These are phyloP conservation scores for Nigrospora osmanthi DNA, from an alignment of 2,329 filamentous ascomycete species.

Conservation along the genomic window DNA sequence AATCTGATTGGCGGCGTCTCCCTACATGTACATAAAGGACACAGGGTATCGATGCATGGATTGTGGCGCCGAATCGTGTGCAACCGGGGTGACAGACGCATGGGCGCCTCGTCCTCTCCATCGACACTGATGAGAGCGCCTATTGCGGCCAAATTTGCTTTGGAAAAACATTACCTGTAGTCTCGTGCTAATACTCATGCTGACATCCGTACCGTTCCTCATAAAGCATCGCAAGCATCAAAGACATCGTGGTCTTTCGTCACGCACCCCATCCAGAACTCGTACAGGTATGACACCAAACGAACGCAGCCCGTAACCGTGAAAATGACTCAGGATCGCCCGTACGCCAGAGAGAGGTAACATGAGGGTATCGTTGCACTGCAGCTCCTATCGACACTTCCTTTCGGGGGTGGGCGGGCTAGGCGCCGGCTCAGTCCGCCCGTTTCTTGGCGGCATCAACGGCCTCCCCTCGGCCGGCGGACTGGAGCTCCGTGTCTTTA, in stretches of 20 bases:
- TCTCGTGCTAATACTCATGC: too few species aligned
- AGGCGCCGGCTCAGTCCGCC: constrained; percentile 15
- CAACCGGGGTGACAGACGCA: too few species aligned
- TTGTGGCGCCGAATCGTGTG: too few species aligned
- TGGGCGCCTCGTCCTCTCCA: too few species aligned
- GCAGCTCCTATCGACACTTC: background rate
- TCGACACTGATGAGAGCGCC: too few species aligned
- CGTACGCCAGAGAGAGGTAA: constrained; percentile 9
- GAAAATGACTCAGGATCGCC: constrained; percentile 1
- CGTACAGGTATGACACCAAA: constrained; percentile 10
- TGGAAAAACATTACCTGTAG: too few species aligned
- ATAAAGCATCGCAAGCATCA: background rate
- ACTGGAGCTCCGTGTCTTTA: constrained; percentile 16
- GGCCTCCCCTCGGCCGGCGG: constrained; percentile 15
- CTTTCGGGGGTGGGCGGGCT: background rate
- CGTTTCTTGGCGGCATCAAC: constrained; percentile 21
- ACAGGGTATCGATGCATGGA: too few species aligned
- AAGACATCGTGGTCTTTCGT: too few species aligned
- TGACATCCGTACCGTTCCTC: background rate
- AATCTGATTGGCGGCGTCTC: too few species aligned
- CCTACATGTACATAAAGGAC: too few species aligned
- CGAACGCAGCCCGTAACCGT: constrained; percentile 5
- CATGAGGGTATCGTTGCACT: constrained; percentile 4
- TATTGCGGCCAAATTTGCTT: too few species aligned
- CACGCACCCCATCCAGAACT: constrained; percentile 1